Base-by-base conservation (phyloP, 2,329 filamentous ascomycete genomes). In the Metarhizium guizhouense region DNA sequence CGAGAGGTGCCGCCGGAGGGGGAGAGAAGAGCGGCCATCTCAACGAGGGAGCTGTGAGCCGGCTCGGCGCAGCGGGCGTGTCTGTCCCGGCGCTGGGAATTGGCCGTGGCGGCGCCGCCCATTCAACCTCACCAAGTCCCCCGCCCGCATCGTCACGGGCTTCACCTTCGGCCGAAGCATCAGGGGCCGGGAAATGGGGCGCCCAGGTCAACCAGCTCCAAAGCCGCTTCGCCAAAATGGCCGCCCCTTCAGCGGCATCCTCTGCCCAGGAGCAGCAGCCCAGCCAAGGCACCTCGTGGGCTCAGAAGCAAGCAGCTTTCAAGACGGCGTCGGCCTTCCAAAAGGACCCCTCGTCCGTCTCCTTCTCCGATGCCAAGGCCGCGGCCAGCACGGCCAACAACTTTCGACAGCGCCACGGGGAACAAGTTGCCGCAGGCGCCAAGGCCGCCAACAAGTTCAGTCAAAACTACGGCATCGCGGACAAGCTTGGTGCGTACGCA, bases 21-120 rank as follows among this genome's bases (percentile, higher is more conserved):
- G 53, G 45, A 3, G 54, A 30, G 29, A 49, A 53, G 13, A 20
- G 34, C 16, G 48, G 47, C 20, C 30, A 38, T n/a, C 45, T 81
- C 38, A 81, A 82, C 62, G 74, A 77, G 63, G 81, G 77, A 5
- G 85, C 90, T 5, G 68, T 86, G 55, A 78, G 74, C 56, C 80
- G 89, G 47, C 76, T 96, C 8, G 82, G 85, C 11, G 80, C 83
- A 42, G 85, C 88, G 1, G 91, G 91, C 1, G 77, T 96, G 6
- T 88, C 85, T 0, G 89, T 96, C 0, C 86, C 90, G 0, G 87
- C 81, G 0, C 75, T 96, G 4, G 87, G 87, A 5, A 95, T 95
- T 58, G 85, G 83, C 55, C 63, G 65, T 61, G 60, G 58, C 64
- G 62, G 66, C 60, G 56, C 68, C 65, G 51, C 66, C 60, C 58